Evolutionary conservation across 495 filamentous ascomycete species (phyloP).

Genomic region (Pseudomonodictys pantanalensis): DNA sequence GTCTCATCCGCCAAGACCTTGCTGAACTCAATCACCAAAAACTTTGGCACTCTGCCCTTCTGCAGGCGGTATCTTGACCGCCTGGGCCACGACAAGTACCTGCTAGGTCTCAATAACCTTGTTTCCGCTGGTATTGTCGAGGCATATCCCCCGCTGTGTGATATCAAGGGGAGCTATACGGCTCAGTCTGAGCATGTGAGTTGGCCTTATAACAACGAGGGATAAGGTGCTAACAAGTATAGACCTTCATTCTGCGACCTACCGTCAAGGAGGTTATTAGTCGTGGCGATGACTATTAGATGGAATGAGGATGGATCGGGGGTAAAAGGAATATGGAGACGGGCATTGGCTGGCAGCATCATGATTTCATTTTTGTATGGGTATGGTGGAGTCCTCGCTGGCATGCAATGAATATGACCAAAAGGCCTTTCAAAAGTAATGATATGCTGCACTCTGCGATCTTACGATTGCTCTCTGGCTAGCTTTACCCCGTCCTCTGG

Average conservation of each 20-base stretch:
- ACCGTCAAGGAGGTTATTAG: constrained; percentile 92
- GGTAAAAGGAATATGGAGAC: neutral
- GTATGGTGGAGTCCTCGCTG: no score
- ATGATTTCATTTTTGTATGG: neutral
- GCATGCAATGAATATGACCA: no score
- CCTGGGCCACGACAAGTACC: constrained; percentile 59
- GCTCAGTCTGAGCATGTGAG: constrained; percentile 94
- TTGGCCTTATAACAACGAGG: constrained; percentile 16
- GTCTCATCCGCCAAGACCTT: constrained; percentile 58
- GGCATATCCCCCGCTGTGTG: constrained; percentile 81
- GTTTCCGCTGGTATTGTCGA: constrained; percentile 82
- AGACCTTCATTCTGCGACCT: constrained; percentile 85
- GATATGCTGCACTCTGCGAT: no score
- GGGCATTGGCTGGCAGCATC: neutral
- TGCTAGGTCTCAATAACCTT: constrained; percentile 76
- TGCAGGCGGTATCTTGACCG: constrained; percentile 63
- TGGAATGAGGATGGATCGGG: neutral
- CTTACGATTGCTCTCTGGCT: no score
- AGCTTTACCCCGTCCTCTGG: no score
- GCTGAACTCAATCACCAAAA: constrained; percentile 59
- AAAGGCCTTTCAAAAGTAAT: no score
- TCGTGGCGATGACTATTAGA: constrained; percentile 81
- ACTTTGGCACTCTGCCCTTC: constrained; percentile 63
- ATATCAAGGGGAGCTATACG: constrained; percentile 93
- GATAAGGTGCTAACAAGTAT: constrained; percentile 35